Evolutionary conservation across 768 basidiomycete species (phyloP), one percentile per base, ranked within the genome.

Genomic region (Suillus tomentosus): DNA sequence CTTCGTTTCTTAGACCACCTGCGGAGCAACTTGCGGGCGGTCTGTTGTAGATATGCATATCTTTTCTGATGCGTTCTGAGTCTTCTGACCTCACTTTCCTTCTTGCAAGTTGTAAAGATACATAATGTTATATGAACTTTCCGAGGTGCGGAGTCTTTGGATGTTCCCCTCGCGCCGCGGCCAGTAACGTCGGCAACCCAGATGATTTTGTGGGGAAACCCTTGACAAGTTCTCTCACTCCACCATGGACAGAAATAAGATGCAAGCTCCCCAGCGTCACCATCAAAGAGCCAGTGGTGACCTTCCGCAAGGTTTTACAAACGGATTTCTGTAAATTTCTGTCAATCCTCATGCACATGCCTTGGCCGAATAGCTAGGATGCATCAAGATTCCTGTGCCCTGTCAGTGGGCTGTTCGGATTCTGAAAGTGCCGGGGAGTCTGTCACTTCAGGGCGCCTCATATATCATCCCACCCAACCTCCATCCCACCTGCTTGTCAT

Each of bases 31-130:
- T 37, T 39, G 7, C 55, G 34, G 43, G 43, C 9, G 43, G 43
- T 45, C 47, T 48, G 22, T 48, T 45, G n/a, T 48, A 48, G 47
- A 48, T 48, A 48, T 48, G 22, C 22, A 48, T 48, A 22, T 48
- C 11, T 48, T 48, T 47, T 48, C 48, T 50, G 22, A 57, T 57
- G 56, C 22, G 3, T 27, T 58, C 3, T 13, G 24, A 40, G 56
- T 15, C 6, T 27, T 58, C 3, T 19, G 24, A 40, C 36, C 19
- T 42, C 53, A 19, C 24, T 42, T 17, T 42, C 39, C 24, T 27
- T 57, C 56, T 42, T 27, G 40, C 57, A 58, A 31, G 24, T 31
- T 58, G 57, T 58, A 58, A 58, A 27, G 24, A 58, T 58, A 27
- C 17, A 10, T 19, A 45, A 45, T 45, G 19, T n/a, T n/a, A n/a